Evolutionary conservation across 257 asterid genomes (phyloP), one percentile per base, ranked within the genome.

Genomic region (Solanum bulbocastanum): DNA sequence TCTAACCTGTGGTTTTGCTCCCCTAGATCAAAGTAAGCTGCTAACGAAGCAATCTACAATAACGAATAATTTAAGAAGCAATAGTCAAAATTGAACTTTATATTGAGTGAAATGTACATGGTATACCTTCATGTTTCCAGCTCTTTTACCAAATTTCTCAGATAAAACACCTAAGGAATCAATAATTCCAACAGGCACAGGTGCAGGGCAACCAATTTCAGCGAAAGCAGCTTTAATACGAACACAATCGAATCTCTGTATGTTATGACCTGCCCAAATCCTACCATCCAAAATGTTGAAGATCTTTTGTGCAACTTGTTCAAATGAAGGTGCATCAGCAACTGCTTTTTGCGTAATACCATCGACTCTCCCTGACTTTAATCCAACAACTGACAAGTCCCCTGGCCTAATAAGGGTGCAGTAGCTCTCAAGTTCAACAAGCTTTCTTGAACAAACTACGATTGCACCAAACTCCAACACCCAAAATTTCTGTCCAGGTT

Each of bases 201-300:
- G 99, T 0, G 95, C 89, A 56, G 98, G 94, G 82, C 86, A 87
- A 71, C 90, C 88, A 83, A 94, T 87, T 86, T 92, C 93, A 56
- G 91, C 93, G 87, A 95, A 97, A 8, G 98, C 96, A 65, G 94
- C 98, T 37, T 83, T 94, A 46, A 97, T 94, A 44, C 98, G 89
- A 73, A 97, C 94, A 65, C 98, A 95, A 89, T 97, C 99, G 25
- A 97, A 97, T 75, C 99, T 92, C 46, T 84, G 96, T 58, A 97
- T 97, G 66, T 97, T 97, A 83, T 97, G 99, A 5, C 99, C 99
- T 4, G 98, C 99, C 99, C 99, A 97, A 69, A 97, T 92, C 56
- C 95, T 95, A 13, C 99, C 99, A 89, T 97, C 94, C 69, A 97
- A 91, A 73, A 96, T 90, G 84, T 87, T 84, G 90, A 93, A 97